phyloP scores from a whole-genome alignment of 2,329 filamentous ascomycete genomes.

The Penicillium sp. region DNA sequence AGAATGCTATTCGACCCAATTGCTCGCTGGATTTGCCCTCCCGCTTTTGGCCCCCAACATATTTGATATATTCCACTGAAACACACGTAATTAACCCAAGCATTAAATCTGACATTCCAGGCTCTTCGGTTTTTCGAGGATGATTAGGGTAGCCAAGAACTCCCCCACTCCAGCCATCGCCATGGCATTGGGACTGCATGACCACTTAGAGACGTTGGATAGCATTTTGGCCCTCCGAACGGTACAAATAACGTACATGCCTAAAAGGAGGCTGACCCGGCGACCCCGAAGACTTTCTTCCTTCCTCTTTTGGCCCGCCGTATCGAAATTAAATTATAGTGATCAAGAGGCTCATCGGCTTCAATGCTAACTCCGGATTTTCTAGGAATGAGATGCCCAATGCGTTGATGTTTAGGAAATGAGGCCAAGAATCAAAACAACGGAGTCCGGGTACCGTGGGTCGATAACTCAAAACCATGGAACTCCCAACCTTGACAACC shows the following conservation, averaged over 20 bases:
- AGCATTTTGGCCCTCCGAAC: background rate
- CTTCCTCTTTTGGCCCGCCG: conserved; percentile 3
- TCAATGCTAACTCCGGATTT: background rate
- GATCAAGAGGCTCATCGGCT: background rate
- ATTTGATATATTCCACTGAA: background rate
- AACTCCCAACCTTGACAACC: background rate
- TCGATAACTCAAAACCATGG: conserved; percentile 1
- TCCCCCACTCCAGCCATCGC: conserved; percentile 11
- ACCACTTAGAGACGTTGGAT: background rate
- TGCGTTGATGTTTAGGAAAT: background rate
- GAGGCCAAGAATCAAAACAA: background rate
- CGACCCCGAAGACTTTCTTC: conserved; percentile 8
- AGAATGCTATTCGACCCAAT: background rate
- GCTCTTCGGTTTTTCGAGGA: background rate
- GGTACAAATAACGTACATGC: background rate
- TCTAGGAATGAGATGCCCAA: background rate
- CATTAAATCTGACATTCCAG: background rate
- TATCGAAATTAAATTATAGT: background rate
- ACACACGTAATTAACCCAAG: background rate
- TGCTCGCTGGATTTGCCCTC: background rate
- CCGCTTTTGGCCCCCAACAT: conserved; percentile 6
- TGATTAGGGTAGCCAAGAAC: conserved; percentile 7
- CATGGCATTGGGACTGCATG: conserved; percentile 7
- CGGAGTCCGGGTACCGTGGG: background rate
- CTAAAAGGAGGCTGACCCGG: conserved; percentile 1